These are phyloP conservation scores for Lachancea waltii DNA, from an alignment of 805 yeast species.

Conservation along the genomic window DNA sequence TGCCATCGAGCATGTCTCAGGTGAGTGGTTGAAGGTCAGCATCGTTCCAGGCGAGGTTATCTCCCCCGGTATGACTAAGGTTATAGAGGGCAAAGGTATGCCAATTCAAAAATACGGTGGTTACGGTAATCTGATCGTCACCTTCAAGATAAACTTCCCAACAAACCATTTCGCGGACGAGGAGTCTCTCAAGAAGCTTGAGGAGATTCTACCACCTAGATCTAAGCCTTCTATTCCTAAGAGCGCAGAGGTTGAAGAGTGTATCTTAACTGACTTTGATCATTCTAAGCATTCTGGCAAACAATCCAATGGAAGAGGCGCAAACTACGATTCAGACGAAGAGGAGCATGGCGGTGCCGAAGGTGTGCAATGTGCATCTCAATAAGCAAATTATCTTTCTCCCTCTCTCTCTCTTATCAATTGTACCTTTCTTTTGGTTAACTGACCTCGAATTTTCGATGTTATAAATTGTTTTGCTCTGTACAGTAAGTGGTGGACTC, in stretches of 20 bases:
- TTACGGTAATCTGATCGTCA: conserved; percentile 77
- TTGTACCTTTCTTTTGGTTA: not conserved
- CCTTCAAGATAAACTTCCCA: conserved; percentile 90
- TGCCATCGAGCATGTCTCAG: conserved; percentile 82
- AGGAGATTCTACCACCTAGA: conserved; percentile 75
- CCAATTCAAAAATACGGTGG: conserved; percentile 87
- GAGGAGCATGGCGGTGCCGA: conserved; percentile 40
- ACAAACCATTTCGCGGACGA: conserved; percentile 62
- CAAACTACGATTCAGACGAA: conserved; percentile 47
- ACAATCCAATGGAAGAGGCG: conserved; percentile 35
- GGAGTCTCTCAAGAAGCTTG: conserved; percentile 67
- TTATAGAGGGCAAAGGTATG: conserved; percentile 93
- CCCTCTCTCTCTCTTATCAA: not conserved
- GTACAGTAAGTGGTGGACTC: conserved; percentile 4
- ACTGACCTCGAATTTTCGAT: not conserved
- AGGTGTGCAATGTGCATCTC: conserved; percentile 77
- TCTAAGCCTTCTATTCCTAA: conserved; percentile 52
- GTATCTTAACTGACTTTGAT: conserved; percentile 61
- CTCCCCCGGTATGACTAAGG: conserved; percentile 74
- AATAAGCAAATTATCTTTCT: conserved; percentile 37
- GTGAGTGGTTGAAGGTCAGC: conserved; percentile 79
- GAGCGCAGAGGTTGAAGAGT: conserved; percentile 75
- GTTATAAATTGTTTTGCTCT: conserved; percentile 7
- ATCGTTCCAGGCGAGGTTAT: conserved; percentile 91
- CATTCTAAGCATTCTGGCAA: conserved; percentile 49